Percentiles rank a stretch among this genome's conserved stretches.
Conservation (phyloP, 148 eudicot species). For the Rhododendron ovatum region DNA sequence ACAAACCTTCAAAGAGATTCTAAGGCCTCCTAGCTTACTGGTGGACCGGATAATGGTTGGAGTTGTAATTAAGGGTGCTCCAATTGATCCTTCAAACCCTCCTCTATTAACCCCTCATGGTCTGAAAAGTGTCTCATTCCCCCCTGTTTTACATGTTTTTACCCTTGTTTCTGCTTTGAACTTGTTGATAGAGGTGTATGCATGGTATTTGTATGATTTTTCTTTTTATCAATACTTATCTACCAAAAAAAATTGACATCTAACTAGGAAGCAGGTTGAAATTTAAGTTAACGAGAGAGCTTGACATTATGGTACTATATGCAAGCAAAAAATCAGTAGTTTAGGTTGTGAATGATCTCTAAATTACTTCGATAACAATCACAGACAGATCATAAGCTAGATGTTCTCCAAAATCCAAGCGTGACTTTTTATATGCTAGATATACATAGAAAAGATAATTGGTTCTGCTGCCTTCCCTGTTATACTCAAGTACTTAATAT, state of each 20-base stretch:
- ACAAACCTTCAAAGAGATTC: not conserved
- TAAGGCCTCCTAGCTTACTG: not conserved
- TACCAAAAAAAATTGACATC: no score
- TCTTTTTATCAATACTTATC: no score
- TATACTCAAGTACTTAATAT: not conserved
- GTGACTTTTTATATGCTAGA: not conserved
- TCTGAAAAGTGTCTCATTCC: not conserved
- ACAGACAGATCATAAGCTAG: not conserved
- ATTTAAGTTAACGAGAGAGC: not conserved
- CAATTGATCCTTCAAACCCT: not conserved
- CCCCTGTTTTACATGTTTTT: not conserved
- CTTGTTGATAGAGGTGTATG: not conserved
- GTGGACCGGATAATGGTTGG: not conserved
- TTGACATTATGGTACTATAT: not conserved
- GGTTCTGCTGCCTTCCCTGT: not conserved
- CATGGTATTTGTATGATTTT: not conserved
- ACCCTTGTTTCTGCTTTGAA: not conserved
- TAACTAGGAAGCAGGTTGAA: not conserved
- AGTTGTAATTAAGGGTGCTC: not conserved
- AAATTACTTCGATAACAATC: not conserved
- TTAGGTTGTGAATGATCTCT: not conserved
- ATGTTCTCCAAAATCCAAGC: not conserved
- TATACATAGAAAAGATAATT: not conserved
- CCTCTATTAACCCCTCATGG: not conserved
- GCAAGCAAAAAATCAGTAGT: not conserved